Conservation (phyloP, 2,329 filamentous ascomycete species). For the Pseudovirgaria hyperparasitica region DNA sequence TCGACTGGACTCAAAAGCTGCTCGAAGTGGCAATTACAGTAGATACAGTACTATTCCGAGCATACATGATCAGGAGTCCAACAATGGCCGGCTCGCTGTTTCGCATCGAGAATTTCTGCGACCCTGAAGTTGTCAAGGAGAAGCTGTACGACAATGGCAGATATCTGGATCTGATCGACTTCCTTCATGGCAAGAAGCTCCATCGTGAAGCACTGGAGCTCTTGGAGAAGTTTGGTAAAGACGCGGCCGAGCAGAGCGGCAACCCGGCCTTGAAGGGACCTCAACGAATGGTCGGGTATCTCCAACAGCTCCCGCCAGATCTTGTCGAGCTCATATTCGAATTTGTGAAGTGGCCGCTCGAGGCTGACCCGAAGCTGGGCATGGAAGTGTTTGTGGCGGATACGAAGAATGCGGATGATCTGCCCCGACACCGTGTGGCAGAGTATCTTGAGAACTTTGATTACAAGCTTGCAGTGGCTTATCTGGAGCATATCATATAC, state of each 20-base stretch:
- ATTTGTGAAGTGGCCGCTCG: conserved; percentile 79
- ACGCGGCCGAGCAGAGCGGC: conserved; percentile 32
- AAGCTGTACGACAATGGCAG: conserved; percentile 77
- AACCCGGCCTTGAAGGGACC: conserved; percentile 59
- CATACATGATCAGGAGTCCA: conserved; percentile 86
- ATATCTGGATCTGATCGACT: conserved; percentile 93
- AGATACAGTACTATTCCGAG: conserved; percentile 86
- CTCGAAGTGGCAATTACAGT: conserved; percentile 69
- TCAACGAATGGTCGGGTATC: conserved; percentile 69
- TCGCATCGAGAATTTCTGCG: conserved; percentile 92
- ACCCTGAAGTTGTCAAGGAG: conserved; percentile 89
- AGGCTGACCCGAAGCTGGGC: conserved; percentile 56
- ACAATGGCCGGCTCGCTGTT: conserved; percentile 80
- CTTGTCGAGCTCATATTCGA: conserved; percentile 85
- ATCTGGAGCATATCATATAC: conserved; percentile 80
- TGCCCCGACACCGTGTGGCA: conserved; percentile 66
- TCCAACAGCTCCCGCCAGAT: conserved; percentile 79
- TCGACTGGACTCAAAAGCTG: conserved; percentile 58
- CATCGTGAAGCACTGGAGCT: conserved; percentile 78
- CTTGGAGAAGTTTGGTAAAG: conserved; percentile 64
- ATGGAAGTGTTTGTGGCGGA: conserved; percentile 93
- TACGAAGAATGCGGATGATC: conserved; percentile 83
- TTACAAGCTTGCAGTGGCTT: conserved; percentile 57
- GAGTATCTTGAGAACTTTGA: conserved; percentile 62
- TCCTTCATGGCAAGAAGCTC: conserved; percentile 88